Percentiles rank a stretch among this genome's conserved stretches.
These are phyloP conservation scores for Sporothrix schenckii DNA, from an alignment of 2,329 filamentous ascomycete genomes.

Conservation along the genomic window DNA sequence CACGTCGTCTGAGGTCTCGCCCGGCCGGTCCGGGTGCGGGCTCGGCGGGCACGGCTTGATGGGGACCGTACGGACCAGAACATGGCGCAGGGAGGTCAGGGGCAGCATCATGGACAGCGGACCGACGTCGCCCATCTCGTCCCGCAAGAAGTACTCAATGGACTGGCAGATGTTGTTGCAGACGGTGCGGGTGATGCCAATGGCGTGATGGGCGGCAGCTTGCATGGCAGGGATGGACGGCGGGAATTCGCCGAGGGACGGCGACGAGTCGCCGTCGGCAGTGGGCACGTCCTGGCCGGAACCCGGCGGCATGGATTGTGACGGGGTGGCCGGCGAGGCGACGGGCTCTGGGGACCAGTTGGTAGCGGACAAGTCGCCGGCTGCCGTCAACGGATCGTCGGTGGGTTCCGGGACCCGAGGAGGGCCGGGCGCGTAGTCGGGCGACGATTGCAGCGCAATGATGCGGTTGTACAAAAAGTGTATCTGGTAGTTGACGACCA, in stretches of 20 bases:
- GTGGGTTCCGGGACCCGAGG: background rate
- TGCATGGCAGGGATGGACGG: background rate
- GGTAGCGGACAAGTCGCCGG: background rate
- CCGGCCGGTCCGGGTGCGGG: conserved; percentile 1
- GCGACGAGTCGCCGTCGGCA: background rate
- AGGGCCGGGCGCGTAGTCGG: background rate
- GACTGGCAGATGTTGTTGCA: conserved; percentile 38
- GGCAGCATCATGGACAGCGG: conserved; percentile 33
- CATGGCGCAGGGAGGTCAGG: conserved; percentile 30
- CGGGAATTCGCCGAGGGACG: background rate
- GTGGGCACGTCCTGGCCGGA: background rate
- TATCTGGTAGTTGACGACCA: conserved; percentile 34
- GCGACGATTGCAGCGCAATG: background rate
- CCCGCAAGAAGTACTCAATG: conserved; percentile 36
- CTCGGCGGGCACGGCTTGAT: conserved; percentile 12
- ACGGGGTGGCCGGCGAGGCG: background rate
- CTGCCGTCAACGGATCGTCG: background rate
- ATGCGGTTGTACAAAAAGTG: conserved; percentile 24
- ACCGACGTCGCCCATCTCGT: conserved; percentile 35
- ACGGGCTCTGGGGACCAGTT: background rate
- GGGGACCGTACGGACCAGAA: conserved; percentile 1
- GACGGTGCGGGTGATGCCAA: conserved; percentile 14
- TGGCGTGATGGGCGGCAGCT: conserved; percentile 23
- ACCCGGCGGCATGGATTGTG: background rate
- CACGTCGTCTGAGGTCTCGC: conserved; percentile 31